Conservation (phyloP, 495 filamentous ascomycete genomes). For the Talaromyces nanjingensis region DNA sequence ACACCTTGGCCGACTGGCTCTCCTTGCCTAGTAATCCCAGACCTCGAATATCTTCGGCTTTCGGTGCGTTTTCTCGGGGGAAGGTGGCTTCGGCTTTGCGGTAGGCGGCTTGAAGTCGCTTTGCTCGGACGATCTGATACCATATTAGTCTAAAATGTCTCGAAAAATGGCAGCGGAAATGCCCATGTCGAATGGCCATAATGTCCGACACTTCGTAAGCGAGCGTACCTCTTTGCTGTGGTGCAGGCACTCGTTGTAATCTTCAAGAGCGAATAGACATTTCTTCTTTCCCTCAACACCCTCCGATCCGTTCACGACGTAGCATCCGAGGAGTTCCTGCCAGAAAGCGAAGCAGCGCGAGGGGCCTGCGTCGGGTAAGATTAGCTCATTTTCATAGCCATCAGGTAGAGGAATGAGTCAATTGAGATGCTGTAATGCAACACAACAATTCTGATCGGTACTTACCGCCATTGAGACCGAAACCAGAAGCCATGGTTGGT, state of each 20-base stretch:
- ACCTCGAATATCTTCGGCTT: constrained; percentile 72
- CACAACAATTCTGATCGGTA: constrained; percentile 16
- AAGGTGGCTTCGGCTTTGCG: constrained; percentile 70
- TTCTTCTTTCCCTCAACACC: constrained; percentile 82
- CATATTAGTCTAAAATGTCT: constrained; percentile 4
- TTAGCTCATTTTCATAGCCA: neutral
- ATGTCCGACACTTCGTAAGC: neutral
- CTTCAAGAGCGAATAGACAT: constrained; percentile 81
- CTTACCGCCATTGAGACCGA: constrained; percentile 73
- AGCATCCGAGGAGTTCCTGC: constrained; percentile 89
- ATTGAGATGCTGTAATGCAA: neutral
- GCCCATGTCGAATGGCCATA: neutral
- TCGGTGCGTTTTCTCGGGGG: constrained; percentile 67
- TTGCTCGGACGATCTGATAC: constrained; percentile 65
- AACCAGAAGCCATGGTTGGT: constrained; percentile 71
- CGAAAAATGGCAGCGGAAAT: constrained; percentile 44
- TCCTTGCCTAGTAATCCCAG: constrained; percentile 75
- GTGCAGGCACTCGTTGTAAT: constrained; percentile 98
- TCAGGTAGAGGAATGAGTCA: neutral
- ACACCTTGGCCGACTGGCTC: constrained; percentile 64
- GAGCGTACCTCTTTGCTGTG: constrained; percentile 88
- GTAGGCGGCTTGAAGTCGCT: constrained; percentile 78
- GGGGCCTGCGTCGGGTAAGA: constrained; percentile 50
- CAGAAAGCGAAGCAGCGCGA: constrained; percentile 98
- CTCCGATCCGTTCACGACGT: constrained; percentile 70